A percentile compares a stretch with the other conserved stretches of the same genome.
Evolutionary conservation across 2,329 filamentous ascomycete genomes (phyloP).

Genomic region (Colletotrichum sp.): DNA sequence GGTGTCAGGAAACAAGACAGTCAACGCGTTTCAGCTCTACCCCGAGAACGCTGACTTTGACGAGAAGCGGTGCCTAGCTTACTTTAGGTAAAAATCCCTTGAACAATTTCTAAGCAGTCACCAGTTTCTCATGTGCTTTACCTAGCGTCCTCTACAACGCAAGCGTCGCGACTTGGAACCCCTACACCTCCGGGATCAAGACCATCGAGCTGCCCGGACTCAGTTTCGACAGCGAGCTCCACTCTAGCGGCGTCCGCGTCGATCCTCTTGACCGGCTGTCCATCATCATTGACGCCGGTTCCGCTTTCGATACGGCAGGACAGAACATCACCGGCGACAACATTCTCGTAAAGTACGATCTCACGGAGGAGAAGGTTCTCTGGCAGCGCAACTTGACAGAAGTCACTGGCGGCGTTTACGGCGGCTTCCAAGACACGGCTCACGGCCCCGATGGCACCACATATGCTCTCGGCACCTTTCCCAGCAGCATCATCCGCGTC

Average conservation of each 20-base stretch:
- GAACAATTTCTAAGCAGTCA: accelerated
- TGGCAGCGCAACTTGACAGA: slow-evolving; percentile 38
- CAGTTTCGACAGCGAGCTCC: slow-evolving; percentile 30
- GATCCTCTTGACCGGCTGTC: slow-evolving; percentile 36
- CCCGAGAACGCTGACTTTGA: slow-evolving; percentile 27
- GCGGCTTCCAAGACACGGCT: slow-evolving; percentile 44
- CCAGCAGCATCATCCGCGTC: slow-evolving; percentile 38
- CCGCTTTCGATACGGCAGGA: slow-evolving; percentile 38
- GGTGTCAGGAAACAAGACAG: slow-evolving; percentile 2
- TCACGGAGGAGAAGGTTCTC: slow-evolving; percentile 24
- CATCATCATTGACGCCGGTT: slow-evolving; percentile 38
- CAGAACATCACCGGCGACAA: slow-evolving; percentile 39
- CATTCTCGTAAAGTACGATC: slow-evolving; percentile 39
- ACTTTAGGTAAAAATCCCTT: slow-evolving; percentile 19
- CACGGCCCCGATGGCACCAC: slow-evolving; percentile 37
- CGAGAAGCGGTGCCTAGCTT: slow-evolving; percentile 19
- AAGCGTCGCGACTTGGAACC: slow-evolving; percentile 36
- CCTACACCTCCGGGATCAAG: slow-evolving; percentile 27
- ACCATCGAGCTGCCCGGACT: slow-evolving; percentile 32
- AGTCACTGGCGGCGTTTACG: slow-evolving; percentile 31
- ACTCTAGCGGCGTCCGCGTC: slow-evolving; percentile 40
- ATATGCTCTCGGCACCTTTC: slow-evolving; percentile 41
- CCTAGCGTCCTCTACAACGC: slow-evolving; percentile 34
- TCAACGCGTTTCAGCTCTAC: slow-evolving; percentile 20
- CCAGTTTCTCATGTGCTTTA: not conserved